Percentiles rank a stretch among this genome's conserved stretches.
phyloP scores from a whole-genome alignment of 75 land plant species.

The Chamaecyparis obtusa region DNA sequence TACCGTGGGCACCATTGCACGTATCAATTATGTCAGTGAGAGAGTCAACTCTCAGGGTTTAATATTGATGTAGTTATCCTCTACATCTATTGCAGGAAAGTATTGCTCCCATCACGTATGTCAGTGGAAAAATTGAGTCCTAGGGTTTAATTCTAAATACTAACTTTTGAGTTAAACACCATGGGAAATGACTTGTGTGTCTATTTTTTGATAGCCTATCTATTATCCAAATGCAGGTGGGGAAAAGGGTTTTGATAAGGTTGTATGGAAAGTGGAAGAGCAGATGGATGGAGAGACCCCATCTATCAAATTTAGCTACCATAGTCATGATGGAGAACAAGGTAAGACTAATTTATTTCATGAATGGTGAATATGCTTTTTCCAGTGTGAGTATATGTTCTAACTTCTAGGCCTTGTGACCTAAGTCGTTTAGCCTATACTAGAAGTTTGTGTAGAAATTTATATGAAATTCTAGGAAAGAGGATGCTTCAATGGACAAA shows the following conservation, averaged over 20 bases:
- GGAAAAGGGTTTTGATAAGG: conserved; percentile 80
- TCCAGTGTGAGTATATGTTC: neutral
- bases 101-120: neutral
- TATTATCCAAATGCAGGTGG: conserved; percentile 63
- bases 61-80: neutral
- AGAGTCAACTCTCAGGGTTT: neutral
- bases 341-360: conserved; percentile 37
- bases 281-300: conserved; percentile 54
- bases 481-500: neutral
- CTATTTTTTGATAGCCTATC: neutral
- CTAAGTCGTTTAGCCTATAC: neutral
- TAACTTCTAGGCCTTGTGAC: neutral
- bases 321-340: conserved; percentile 93
- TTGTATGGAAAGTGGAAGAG: conserved; percentile 73
- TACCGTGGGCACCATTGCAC: no score
- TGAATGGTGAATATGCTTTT: neutral
- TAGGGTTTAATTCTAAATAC: neutral
- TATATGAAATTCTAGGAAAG: neutral
- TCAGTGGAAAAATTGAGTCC: neutral
- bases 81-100: neutral
- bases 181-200: neutral
- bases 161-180: neutral
- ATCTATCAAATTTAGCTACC: conserved; percentile 82
- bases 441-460: neutral
- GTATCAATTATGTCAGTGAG: no score